Evolutionary conservation across 1,284 basidiomycete species (phyloP), one percentile per base, ranked within the genome.

Genomic region (Melampsora americana): DNA sequence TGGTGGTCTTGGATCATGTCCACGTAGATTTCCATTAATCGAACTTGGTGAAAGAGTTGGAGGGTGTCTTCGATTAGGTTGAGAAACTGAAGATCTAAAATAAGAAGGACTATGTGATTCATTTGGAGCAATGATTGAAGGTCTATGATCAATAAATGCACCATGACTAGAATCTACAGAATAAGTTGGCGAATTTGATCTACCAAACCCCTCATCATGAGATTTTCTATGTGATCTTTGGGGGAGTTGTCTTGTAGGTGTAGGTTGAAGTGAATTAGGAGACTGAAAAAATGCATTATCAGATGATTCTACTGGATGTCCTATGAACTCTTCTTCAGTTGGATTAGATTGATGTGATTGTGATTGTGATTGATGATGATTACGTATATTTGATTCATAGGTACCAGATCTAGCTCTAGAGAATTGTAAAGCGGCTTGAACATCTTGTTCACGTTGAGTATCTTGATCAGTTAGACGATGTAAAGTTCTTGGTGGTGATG

Each of bases 401-500:
- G 70, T 72, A n/a, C 69, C 73, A 28, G 65, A 50, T 6, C 50
- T 48, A 4, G 62, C 79, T 78, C 67, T 59, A 79, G 90, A 90
- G 62, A 92, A 87, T 71, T 92, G 90, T 81, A 91, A 87, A 64
- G 91, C 91, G 87, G 92, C 90, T 80, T 92, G 90, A 0, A 89
- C 91, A 79, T 92, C 91, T 88, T 92, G 89, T 0, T 89, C 87
- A n/a, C 90, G 86, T 83, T 92, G 91, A 20, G 91, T 87, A 81
- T 92, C 91, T 67, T 87, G 85, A 28, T 86, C 87, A 73, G 60
- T 16, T 5, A 18, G 7, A 26, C 23, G 60, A 62, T 62, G 60
- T 18, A 62, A 7, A 26, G 60, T 26, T 6, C 60, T 23, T 62
- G 60, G 30, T 26, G 60, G 60, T 18, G 30, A 62, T 6, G 60